Conservation (phyloP, 805 yeast genomes). For the Ogataea populi-albae region DNA sequence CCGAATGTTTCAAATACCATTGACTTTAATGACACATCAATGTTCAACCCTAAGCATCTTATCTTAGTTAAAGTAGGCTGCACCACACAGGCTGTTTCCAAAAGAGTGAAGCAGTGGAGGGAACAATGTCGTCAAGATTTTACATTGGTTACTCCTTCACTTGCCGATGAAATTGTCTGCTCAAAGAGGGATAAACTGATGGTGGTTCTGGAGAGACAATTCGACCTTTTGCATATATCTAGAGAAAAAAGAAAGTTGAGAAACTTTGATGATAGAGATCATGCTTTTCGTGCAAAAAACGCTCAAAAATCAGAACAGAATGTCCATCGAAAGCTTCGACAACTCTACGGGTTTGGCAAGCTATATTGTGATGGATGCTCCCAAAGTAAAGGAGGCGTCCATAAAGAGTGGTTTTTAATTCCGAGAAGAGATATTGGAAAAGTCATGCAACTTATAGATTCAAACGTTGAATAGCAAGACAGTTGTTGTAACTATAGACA, state of each 20-base stretch:
- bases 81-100: conserved; percentile 44
- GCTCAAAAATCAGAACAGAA: conserved; percentile 39
- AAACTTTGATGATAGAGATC: conserved; percentile 24
- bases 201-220: conserved; percentile 8
- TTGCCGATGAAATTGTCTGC: conserved; percentile 17
- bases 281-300: conserved; percentile 36
- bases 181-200: conserved; percentile 18
- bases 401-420: conserved; percentile 56
- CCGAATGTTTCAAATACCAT: conserved; percentile 17
- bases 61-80: conserved; percentile 51
- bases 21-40: conserved; percentile 28
- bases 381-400: conserved; percentile 27
- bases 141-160: conserved; percentile 36
- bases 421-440: conserved; percentile 39
- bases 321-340: conserved; percentile 40
- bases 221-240: conserved; percentile 9
- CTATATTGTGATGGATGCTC: conserved; percentile 48
- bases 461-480: conserved; percentile 6
- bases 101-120: conserved; percentile 51
- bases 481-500: conserved; percentile 1
- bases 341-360: conserved; percentile 45
- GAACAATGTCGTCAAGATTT: conserved; percentile 48
- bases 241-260: conserved; percentile 1
- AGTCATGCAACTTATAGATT: conserved; percentile 36
- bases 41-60: conserved; percentile 37